Base-by-base conservation (phyloP, 495 filamentous ascomycete species). In the Hyaloscypha finlandica region DNA sequence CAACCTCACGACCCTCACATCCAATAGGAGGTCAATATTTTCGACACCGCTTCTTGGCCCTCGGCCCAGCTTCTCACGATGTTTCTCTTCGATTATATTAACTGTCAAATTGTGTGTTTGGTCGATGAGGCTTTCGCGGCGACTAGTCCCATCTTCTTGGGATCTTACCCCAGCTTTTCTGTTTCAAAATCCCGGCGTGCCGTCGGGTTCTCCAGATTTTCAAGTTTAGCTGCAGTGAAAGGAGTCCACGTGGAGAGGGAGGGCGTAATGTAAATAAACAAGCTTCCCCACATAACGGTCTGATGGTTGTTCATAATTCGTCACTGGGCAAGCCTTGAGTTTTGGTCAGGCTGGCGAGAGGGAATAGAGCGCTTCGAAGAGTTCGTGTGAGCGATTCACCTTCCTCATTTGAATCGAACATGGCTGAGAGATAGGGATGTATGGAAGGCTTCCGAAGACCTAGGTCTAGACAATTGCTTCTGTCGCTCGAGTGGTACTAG, bases 61-160 rank as follows among this genome's bases (percentile, higher is more conserved):
- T 61, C 58, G 51, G 65, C 31, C 48, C 30, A 20, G 11, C 25
- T 61, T 35, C 39, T 30, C 56, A 59, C 65, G 65, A 9, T 9
- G 20, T 30, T 14, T 25, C 8, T 56, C 0, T 56, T 11, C 19
- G 20, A 29, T 56, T 31, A 31, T 56, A 56, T 29, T 25, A 29
- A 31, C 20, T 31, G 53, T 1, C 22, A 30, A 48, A 48, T 48
- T 19, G 12, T 12, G 12, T 19, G 4, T 4, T 48, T 48, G 42
- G 42, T 19, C 8, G 1, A 19, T 12, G 16, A 48, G 1, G 16
- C 16, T 6, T 19, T 48, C 16, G 9, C 42, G 9, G 11, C 11
- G 8, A 48, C 8, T 6, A 48, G 42, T 4, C 4, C 8, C 42
- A 48, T 48, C 8, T 29, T 56, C 22, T 56, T 29, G 53, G 29